Conservation (phyloP, 768 basidiomycete genomes). For the Tephrocybe sp. region DNA sequence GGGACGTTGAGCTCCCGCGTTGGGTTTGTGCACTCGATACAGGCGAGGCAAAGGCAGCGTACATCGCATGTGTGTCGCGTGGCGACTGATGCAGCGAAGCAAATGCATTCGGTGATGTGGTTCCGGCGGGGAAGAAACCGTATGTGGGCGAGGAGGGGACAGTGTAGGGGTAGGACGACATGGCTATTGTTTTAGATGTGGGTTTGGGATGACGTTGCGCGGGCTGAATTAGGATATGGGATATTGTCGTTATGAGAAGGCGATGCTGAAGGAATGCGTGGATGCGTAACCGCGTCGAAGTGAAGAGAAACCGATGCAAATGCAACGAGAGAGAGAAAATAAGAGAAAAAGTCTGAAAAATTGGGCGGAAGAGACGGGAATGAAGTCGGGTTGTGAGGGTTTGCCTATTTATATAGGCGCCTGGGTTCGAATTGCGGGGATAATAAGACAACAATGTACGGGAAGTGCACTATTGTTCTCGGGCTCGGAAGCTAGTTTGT, state of each 20-base stretch:
- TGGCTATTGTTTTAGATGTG: conserved; percentile 24
- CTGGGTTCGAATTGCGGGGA: conserved; percentile 1
- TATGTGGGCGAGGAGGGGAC: conserved; percentile 53
- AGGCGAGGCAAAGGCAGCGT: conserved; percentile 42
- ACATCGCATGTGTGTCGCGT: conserved; percentile 58
- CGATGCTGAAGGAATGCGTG: conserved; percentile 4
- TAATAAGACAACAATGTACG: conserved; percentile 15
- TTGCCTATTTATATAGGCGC: conserved; percentile 14
- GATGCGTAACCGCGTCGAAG: not conserved
- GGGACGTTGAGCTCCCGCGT: conserved; percentile 17
- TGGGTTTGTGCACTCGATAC: conserved; percentile 16
- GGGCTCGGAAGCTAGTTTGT: not conserved
- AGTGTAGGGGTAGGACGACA: conserved; percentile 47
- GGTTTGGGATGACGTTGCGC: not conserved
- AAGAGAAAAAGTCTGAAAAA: conserved; percentile 3
- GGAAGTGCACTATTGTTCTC: conserved; percentile 16
- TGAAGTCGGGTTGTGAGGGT: conserved; percentile 5
- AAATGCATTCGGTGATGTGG: conserved; percentile 58
- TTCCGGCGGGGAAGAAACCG: conserved; percentile 57
- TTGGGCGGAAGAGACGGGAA: conserved; percentile 2
- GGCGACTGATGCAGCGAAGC: conserved; percentile 56
- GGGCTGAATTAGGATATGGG: too few species aligned
- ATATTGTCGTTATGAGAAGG: too few species aligned
- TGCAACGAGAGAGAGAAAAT: conserved; percentile 5
- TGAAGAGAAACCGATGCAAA: conserved; percentile 6